Conservation (phyloP, 2,329 filamentous ascomycete genomes). For the Orbilia oligospora region DNA sequence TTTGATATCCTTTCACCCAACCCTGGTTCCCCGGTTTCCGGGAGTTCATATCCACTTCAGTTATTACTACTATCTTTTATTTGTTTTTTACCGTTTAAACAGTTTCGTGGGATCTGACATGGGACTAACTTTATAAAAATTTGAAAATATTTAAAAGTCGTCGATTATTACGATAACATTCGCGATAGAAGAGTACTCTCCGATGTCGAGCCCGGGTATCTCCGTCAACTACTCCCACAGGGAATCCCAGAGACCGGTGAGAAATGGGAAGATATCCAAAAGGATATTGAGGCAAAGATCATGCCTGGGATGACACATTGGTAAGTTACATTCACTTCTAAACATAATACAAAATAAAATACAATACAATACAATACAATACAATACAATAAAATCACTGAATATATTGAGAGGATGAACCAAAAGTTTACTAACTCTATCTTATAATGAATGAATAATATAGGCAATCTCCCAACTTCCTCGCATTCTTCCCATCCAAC, state of each 20-base stretch:
- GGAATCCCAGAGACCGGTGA: slow-evolving; percentile 77
- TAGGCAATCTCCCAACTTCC: slow-evolving; percentile 89
- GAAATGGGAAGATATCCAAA: slow-evolving; percentile 83
- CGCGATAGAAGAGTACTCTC: slow-evolving; percentile 80
- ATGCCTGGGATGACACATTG: slow-evolving; percentile 94
- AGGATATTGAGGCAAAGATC: slow-evolving; percentile 87
- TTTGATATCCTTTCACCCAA: background rate
- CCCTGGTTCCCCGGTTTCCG: background rate
- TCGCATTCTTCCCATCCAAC: slow-evolving; percentile 92
- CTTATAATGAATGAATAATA: slow-evolving; percentile 5
- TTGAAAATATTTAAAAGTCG: slow-evolving; percentile 72
- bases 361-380: too few relatives aligned
- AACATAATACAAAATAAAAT: too few relatives aligned
- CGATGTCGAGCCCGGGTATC: slow-evolving; percentile 85
- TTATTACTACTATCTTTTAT: background rate
- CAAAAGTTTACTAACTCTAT: too few relatives aligned
- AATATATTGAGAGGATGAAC: too few relatives aligned
- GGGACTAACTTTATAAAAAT: background rate
- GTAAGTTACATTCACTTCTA: slow-evolving; percentile 65
- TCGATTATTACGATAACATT: slow-evolving; percentile 85
- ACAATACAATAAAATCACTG: too few relatives aligned
- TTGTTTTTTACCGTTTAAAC: too few relatives aligned
- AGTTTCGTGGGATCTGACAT: slow-evolving; percentile 12
- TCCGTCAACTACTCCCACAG: slow-evolving; percentile 81
- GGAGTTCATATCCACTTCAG: slow-evolving; percentile 33